A percentile compares a stretch with the other conserved stretches of the same genome.
phyloP scores from a whole-genome alignment of 805 yeast species.

The Nakazawaea wyomingensis region DNA sequence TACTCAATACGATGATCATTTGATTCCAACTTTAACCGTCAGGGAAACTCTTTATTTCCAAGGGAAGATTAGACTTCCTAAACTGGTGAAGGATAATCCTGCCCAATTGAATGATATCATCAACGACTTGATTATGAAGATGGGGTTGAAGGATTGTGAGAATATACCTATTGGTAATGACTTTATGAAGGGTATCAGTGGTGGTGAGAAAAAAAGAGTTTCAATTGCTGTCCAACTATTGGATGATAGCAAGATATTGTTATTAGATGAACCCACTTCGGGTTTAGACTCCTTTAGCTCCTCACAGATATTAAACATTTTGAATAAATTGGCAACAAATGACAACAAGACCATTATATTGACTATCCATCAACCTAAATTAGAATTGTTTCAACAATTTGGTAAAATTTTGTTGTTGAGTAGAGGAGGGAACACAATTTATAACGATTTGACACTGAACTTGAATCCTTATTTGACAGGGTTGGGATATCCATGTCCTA shows the following conservation, averaged over 20 bases:
- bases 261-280: slow-evolving; percentile 86
- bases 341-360: slow-evolving; percentile 60
- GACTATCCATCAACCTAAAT: slow-evolving; percentile 83
- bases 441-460: slow-evolving; percentile 47
- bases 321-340: slow-evolving; percentile 47
- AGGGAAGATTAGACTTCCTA: slow-evolving; percentile 61
- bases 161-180: slow-evolving; percentile 66
- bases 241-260: slow-evolving; percentile 62
- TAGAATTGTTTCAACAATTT: slow-evolving; percentile 56
- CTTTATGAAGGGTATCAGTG: slow-evolving; percentile 58
- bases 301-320: slow-evolving; percentile 54
- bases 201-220: slow-evolving; percentile 79
- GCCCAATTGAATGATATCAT: slow-evolving; percentile 42
- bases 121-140: slow-evolving; percentile 52
- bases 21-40: slow-evolving; percentile 69
- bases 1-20: slow-evolving; percentile 72
- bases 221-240: slow-evolving; percentile 77
- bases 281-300: slow-evolving; percentile 83
- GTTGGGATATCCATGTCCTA: slow-evolving; percentile 54
- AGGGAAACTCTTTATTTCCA: slow-evolving; percentile 70
- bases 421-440: slow-evolving; percentile 67
- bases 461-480: slow-evolving; percentile 43
- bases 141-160: slow-evolving; percentile 72
- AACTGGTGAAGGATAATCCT: slow-evolving; percentile 24
- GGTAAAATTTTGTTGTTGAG: slow-evolving; percentile 71